phyloP scores from a whole-genome alignment of 129 eudicot genomes.

The Helianthus tuberosus region DNA sequence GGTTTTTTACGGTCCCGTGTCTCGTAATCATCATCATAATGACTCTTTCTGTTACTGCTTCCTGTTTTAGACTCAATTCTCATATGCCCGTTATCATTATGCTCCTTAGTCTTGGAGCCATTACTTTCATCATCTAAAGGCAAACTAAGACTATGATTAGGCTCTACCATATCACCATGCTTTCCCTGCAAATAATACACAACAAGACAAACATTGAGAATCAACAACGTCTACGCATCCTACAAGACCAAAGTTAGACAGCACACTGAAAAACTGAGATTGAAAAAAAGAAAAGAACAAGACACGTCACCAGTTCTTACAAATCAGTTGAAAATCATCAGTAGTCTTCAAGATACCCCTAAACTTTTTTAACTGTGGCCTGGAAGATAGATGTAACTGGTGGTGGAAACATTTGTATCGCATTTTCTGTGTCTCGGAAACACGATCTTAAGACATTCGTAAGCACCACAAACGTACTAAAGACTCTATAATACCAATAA shows the following conservation, averaged over 20 bases:
- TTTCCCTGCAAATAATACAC: conserved; percentile 44
- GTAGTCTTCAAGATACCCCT: conserved; percentile 69
- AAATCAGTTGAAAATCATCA: conserved; percentile 73
- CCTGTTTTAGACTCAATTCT: conserved; percentile 28
- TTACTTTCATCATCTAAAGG: conserved; percentile 27
- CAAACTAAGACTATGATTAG: conserved; percentile 16
- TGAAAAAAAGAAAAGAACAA: conserved; percentile 18
- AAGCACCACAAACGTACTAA: conserved; percentile 29
- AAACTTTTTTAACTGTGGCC: conserved; percentile 50
- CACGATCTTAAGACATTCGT: conserved; percentile 36
- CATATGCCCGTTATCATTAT: conserved; percentile 37
- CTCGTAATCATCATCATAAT: conserved; percentile 40
- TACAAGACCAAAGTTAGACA: conserved; percentile 10
- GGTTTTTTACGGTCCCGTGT: conserved; percentile 28
- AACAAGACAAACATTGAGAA: conserved; percentile 16
- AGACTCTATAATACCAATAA: conserved; percentile 23
- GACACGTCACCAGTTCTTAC: conserved; percentile 70
- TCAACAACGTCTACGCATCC: not conserved
- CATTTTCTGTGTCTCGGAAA: conserved; percentile 53
- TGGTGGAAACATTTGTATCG: conserved; percentile 41
- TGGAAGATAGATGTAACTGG: conserved; percentile 45
- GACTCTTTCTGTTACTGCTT: conserved; percentile 28
- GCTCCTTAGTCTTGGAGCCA: conserved; percentile 29
- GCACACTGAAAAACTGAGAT: not conserved
- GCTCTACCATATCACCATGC: conserved; percentile 19